Base-by-base conservation (phyloP, 2,329 filamentous ascomycete genomes). In the Sodiomyces alkalinus region DNA sequence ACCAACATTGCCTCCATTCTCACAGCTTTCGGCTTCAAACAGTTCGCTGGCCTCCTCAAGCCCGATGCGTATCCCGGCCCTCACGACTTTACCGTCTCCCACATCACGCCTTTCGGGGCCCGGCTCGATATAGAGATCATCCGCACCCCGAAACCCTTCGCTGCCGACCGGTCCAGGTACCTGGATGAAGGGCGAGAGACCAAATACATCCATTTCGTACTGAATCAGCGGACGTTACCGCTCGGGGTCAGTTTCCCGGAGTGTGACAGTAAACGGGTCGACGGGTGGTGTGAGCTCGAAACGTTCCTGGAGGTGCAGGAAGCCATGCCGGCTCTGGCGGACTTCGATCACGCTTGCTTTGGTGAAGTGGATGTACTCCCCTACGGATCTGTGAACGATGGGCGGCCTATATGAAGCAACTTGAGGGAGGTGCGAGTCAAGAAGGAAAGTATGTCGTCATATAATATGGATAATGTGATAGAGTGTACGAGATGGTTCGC, bases 61-160 rank as follows among this genome's bases (percentile, higher is more conserved):
- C 55, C 64, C 2, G 57, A 60, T 8, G 48, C 54, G 17, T 64
- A 77, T 33, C 64, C 66, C 0, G 62, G 64, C 8, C 49, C 59
- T 5, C 71, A 75, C 43, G 63, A 72, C 29, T 68, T 82, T 29
- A 69, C 74, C 17, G 65, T 81, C 9, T 67, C 68, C 1, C 68
- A 80, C 40, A 42, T 85, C 13, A 74, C 73, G 25, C 79, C 79
- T 0, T 85, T 85, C 40, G 80, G 65, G 6, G 76, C 74, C 2
- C 62, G 78, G 2, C 60, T 85, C 1, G 76, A 81, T 39, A 80
- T 85, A 34, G 79, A 85, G 46, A 44, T 85, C 36, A 80, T 86
- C 49, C 60, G 64, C 22, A 61, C 78, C 0, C 79, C 78, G 0
- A 58, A 65, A 19, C 75, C 77, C 0, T 55, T 85, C 3, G 53